These are phyloP conservation scores for Xylaria digitata DNA, from an alignment of 2,329 filamentous ascomycete species.

Conservation along the genomic window DNA sequence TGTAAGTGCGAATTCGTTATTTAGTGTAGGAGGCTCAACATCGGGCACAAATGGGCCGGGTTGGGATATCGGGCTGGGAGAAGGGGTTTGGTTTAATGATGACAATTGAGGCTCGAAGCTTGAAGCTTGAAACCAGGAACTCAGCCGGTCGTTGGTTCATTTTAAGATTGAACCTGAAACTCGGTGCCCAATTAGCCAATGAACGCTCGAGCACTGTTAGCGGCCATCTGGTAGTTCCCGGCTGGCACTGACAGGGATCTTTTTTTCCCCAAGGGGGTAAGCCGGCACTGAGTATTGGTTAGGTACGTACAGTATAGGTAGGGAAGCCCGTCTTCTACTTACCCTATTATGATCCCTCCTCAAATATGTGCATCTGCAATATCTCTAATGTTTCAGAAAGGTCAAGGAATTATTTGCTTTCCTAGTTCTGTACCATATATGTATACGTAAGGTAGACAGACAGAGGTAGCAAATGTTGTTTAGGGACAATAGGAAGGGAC, in stretches of 20 bases:
- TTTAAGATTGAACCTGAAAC: neutral
- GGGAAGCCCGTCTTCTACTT: neutral
- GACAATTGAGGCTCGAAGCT: conserved; percentile 9
- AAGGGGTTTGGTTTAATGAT: neutral
- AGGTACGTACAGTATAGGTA: neutral
- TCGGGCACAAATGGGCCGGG: conserved; percentile 22
- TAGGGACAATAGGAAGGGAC: no score
- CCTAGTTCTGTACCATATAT: neutral
- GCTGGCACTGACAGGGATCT: conserved; percentile 10
- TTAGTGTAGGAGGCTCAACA: no score
- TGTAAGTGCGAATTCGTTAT: no score
- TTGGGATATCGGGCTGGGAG: neutral
- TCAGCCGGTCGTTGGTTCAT: conserved; percentile 14
- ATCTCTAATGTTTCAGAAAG: no score
- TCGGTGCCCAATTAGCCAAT: conserved; percentile 31
- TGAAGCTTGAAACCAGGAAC: conserved; percentile 14
- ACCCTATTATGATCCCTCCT: no score
- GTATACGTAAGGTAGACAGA: neutral
- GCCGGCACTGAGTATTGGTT: conserved; percentile 15
- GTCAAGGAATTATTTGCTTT: no score
- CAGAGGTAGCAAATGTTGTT: no score
- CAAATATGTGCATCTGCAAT: no score
- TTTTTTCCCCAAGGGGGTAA: conserved; percentile 22
- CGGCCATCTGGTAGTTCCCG: neutral
- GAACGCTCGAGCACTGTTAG: conserved; percentile 1